Percentiles rank a stretch among this genome's conserved stretches.
Evolutionary conservation across 768 basidiomycete genomes (phyloP).

Genomic region (Harrya chromipes): DNA sequence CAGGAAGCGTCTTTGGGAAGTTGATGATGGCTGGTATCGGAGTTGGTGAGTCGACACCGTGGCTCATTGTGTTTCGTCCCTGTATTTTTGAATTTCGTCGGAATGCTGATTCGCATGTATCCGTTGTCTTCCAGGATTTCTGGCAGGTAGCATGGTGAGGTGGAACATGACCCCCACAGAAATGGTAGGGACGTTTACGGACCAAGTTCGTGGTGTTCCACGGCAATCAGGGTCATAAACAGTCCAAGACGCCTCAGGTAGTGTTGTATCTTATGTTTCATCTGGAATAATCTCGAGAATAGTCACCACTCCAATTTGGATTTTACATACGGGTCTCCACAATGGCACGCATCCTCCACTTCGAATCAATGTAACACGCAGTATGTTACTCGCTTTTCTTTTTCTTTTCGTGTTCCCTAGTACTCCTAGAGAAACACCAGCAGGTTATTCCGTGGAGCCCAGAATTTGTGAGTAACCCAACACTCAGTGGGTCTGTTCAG

Average conservation of each 20-base stretch:
- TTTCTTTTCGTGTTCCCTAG: not conserved
- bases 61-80: not conserved
- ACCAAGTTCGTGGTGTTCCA: slow-evolving; percentile 9
- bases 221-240: slow-evolving; percentile 4
- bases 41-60: slow-evolving; percentile 42
- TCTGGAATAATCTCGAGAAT: not conserved
- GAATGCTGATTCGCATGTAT: slow-evolving; percentile 9
- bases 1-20: slow-evolving; percentile 60
- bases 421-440: not conserved
- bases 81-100: too few species aligned
- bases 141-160: slow-evolving; percentile 29
- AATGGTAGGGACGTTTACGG: slow-evolving; percentile 16
- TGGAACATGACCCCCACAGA: slow-evolving; percentile 29
- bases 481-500: too few species aligned
- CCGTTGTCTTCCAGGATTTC: slow-evolving; percentile 17
- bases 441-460: too few species aligned
- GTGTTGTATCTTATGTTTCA: not conserved
- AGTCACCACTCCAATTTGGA: too few species aligned
- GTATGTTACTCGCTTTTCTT: too few species aligned
- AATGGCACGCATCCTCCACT: not conserved
- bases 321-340: not conserved
- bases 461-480: too few species aligned
- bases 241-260: not conserved
- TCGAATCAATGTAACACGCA: not conserved
- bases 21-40: slow-evolving; percentile 60